phyloP scores from a whole-genome alignment of 2,329 filamentous ascomycete genomes.

The Diaporthe velutina region DNA sequence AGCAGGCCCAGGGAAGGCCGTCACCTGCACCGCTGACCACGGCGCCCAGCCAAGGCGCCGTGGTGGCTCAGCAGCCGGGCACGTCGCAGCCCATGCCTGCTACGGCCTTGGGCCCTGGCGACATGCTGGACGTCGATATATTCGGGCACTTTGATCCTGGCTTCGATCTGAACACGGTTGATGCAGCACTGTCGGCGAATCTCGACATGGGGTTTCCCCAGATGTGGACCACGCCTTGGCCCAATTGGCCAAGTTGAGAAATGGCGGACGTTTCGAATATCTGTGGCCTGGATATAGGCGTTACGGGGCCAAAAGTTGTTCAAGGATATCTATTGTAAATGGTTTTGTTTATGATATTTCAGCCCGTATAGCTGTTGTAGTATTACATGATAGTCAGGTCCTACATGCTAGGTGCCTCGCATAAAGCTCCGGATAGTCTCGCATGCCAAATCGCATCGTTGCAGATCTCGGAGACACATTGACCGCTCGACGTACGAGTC shows the following conservation, averaged over 20 bases:
- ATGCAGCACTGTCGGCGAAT: slow-evolving; percentile 67
- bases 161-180: slow-evolving; percentile 66
- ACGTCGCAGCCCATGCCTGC: slow-evolving; percentile 28
- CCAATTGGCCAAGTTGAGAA: slow-evolving; percentile 19
- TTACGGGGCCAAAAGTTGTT: neutral
- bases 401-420: too few relatives aligned
- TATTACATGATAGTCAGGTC: too few relatives aligned
- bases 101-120: slow-evolving; percentile 39
- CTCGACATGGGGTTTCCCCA: slow-evolving; percentile 66
- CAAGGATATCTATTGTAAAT: too few relatives aligned
- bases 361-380: neutral
- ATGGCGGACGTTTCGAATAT: too few relatives aligned
- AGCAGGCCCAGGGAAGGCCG: neutral
- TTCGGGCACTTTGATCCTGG: slow-evolving; percentile 68
- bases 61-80: neutral
- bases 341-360: neutral
- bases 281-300: neutral
- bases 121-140: slow-evolving; percentile 63
- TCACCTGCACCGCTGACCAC: neutral
- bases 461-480: too few relatives aligned
- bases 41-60: neutral
- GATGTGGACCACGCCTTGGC: slow-evolving; percentile 56
- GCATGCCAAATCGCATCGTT: too few relatives aligned
- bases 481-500: neutral
- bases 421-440: too few relatives aligned